phyloP scores from a whole-genome alignment of 371 early-diverging fungal species.

The Mortierella sp. region DNA sequence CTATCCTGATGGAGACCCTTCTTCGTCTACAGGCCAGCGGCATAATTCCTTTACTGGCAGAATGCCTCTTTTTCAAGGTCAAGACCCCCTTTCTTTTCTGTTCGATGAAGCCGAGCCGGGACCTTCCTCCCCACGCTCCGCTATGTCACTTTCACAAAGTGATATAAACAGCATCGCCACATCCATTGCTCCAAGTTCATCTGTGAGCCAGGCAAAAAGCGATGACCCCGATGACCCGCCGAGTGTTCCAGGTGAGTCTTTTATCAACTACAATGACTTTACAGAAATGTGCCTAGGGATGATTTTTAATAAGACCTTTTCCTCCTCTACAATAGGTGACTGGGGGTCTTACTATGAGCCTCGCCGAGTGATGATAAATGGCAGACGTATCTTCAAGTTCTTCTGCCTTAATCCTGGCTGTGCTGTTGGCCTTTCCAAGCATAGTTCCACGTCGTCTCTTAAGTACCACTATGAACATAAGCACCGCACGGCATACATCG shows the following conservation, averaged over 20 bases:
- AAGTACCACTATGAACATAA: constrained; percentile 1
- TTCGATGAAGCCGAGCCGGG: background rate
- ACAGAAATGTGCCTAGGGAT: too few species aligned
- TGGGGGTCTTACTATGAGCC: too few species aligned
- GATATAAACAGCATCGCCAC: background rate
- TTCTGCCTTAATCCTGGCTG: too few species aligned
- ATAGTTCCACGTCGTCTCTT: background rate
- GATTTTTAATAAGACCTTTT: too few species aligned
- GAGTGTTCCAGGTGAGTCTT: background rate
- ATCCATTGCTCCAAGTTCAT: background rate
- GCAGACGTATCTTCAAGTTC: too few species aligned
- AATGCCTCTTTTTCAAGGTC: background rate
- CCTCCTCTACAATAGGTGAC: too few species aligned
- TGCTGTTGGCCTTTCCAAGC: too few species aligned
- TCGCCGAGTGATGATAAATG: too few species aligned
- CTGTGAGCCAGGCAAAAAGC: background rate
- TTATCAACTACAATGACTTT: background rate
- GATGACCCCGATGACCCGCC: background rate
- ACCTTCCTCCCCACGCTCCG: background rate
- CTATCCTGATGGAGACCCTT: background rate
- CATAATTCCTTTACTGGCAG: background rate
- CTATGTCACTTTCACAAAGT: background rate
- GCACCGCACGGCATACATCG: background rate
- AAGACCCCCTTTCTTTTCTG: background rate
- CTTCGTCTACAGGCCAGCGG: background rate